These are phyloP conservation scores for Cryomyces minteri DNA, from an alignment of 495 filamentous ascomycete genomes.

Conservation along the genomic window DNA sequence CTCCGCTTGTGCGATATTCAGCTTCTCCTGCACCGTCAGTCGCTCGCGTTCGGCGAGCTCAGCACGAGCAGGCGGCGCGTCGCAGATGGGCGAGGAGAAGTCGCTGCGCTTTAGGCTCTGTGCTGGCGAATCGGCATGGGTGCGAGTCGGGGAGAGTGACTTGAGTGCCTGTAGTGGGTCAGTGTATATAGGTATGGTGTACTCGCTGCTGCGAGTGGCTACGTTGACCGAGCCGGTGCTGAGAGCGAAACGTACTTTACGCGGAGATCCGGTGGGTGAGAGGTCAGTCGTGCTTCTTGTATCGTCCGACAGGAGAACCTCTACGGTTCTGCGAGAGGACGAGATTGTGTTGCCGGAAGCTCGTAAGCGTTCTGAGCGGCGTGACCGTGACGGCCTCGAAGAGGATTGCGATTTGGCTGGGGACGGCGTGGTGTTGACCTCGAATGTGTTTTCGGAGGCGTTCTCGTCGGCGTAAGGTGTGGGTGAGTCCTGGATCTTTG, in stretches of 20 bases:
- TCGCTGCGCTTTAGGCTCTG: neutral
- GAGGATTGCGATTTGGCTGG: too few species aligned
- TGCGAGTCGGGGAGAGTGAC: constrained; percentile 9
- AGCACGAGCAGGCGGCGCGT: too few species aligned
- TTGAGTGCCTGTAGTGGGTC: constrained; percentile 12
- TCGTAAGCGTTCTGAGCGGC: neutral
- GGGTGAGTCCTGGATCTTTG: neutral
- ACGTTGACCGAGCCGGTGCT: constrained; percentile 7
- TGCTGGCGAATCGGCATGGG: constrained; percentile 9
- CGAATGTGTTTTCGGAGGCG: neutral
- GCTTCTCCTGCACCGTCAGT: constrained; percentile 21
- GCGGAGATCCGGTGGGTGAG: neutral
- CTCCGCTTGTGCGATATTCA: constrained; percentile 19
- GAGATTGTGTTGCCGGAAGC: neutral
- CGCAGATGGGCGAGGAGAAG: too few species aligned
- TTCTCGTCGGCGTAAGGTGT: neutral
- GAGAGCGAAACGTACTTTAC: neutral
- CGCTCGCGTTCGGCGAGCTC: constrained; percentile 9
- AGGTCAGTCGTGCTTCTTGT: neutral
- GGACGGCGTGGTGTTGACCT: too few species aligned
- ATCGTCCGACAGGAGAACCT: neutral
- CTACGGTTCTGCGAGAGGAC: neutral
- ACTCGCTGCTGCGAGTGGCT: constrained; percentile 1
- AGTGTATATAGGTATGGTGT: constrained; percentile 4
- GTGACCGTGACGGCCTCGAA: too few species aligned